Percentiles rank a stretch among this genome's conserved stretches.
These are phyloP conservation scores for Chrysanthemum lavandulifolium DNA, from an alignment of 129 eudicot species.

Conservation along the genomic window DNA sequence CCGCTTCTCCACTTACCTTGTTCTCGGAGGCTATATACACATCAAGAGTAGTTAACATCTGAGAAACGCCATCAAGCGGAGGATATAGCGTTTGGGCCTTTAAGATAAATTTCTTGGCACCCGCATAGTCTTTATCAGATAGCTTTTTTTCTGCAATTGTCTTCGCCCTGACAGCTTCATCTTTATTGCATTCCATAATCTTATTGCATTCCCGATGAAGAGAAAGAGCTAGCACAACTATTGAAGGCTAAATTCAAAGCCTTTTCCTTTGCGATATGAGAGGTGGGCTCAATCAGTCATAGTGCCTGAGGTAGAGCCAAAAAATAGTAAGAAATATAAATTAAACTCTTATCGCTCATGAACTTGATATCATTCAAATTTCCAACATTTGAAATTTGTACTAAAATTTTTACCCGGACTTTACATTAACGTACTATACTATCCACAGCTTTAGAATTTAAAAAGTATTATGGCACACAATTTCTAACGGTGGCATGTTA, in stretches of 20 bases:
- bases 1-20: conserved; percentile 62
- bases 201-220: conserved; percentile 26
- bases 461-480: background rate
- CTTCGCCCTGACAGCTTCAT: conserved; percentile 80
- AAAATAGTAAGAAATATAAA: background rate
- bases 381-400: background rate
- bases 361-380: background rate
- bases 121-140: conserved; percentile 54
- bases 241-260: conserved; percentile 17
- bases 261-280: conserved; percentile 11
- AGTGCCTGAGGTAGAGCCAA: conserved; percentile 37
- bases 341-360: background rate
- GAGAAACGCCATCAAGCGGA: conserved; percentile 68
- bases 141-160: conserved; percentile 69
- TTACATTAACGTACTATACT: background rate
- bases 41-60: conserved; percentile 56
- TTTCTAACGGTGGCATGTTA: background rate
- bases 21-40: conserved; percentile 67
- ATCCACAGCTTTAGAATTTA: background rate
- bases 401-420: background rate
- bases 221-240: conserved; percentile 23
- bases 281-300: conserved; percentile 19
- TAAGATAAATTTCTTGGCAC: conserved; percentile 66
- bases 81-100: conserved; percentile 76
- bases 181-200: conserved; percentile 93